phyloP scores from a whole-genome alignment of 1,139 yeast genomes.

The Geotrichum siamense region DNA sequence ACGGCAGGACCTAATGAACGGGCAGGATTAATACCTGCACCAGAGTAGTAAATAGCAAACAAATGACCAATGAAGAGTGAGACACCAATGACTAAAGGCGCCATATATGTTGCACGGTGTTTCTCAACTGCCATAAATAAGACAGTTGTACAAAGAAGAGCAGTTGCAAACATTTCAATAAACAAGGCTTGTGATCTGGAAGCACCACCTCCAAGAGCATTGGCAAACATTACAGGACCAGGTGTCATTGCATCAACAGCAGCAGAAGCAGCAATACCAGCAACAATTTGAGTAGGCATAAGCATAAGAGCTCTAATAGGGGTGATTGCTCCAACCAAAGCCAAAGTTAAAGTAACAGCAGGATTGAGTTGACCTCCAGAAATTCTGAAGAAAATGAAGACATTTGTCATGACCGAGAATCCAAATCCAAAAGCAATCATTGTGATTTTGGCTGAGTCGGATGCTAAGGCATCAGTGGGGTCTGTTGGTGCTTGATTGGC shows the following conservation, averaged over 20 bases:
- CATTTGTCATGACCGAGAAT: conserved; percentile 71
- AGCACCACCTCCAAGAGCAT: conserved; percentile 63
- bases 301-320: conserved; percentile 64
- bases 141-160: conserved; percentile 66
- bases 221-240: conserved; percentile 66
- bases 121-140: conserved; percentile 81
- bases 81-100: conserved; percentile 79
- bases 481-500: conserved; percentile 61
- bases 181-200: conserved; percentile 72
- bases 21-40: conserved; percentile 91
- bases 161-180: conserved; percentile 77
- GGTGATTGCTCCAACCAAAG: conserved; percentile 63
- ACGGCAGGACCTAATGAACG: conserved; percentile 81
- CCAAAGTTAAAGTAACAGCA: conserved; percentile 70
- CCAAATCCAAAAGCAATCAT: conserved; percentile 89
- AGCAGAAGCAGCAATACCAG: conserved; percentile 91
- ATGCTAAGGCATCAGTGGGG: conserved; percentile 38
- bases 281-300: conserved; percentile 64
- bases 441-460: conserved; percentile 61
- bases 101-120: conserved; percentile 66
- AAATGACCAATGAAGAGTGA: conserved; percentile 78
- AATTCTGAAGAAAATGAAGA: conserved; percentile 66
- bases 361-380: conserved; percentile 92
- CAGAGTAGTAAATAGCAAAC: conserved; percentile 76
- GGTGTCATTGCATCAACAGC: conserved; percentile 86